Conservation (phyloP, 495 filamentous ascomycete species). For the Cenococcum geophilum region DNA sequence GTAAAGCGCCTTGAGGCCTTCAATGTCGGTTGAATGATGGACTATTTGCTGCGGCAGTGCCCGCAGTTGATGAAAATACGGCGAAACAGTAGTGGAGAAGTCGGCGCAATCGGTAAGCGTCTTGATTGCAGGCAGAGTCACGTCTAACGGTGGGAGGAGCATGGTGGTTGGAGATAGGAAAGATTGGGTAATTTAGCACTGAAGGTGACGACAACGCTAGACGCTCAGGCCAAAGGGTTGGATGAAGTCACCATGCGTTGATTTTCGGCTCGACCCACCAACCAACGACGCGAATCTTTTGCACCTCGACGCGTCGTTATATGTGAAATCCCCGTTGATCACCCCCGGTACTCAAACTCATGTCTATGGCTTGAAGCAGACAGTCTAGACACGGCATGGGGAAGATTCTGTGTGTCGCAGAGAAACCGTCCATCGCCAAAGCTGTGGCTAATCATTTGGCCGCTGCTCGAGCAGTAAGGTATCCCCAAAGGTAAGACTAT, state of each 20-base stretch:
- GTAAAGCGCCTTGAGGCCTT: slow-evolving; percentile 62
- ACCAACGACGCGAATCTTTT: not conserved
- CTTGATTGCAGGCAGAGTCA: slow-evolving; percentile 57
- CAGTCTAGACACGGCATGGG: slow-evolving; percentile 9
- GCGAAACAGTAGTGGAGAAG: slow-evolving; percentile 63
- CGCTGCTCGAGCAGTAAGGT: slow-evolving; percentile 60
- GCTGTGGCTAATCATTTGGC: slow-evolving; percentile 85
- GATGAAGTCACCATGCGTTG: slow-evolving; percentile 5
- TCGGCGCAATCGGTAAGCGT: slow-evolving; percentile 65
- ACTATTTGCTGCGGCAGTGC: slow-evolving; percentile 59
- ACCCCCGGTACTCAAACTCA: not conserved
- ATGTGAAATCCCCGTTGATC: not conserved
- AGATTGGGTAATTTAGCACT: not conserved
- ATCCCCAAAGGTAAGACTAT: not conserved
- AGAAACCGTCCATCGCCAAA: slow-evolving; percentile 94
- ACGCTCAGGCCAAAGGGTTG: not conserved
- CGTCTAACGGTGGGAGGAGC: slow-evolving; percentile 21
- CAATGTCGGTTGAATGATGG: slow-evolving; percentile 49
- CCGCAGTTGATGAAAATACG: slow-evolving; percentile 72
- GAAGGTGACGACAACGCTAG: not conserved
- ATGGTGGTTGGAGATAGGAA: slow-evolving; percentile 14
- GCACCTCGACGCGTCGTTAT: not conserved
- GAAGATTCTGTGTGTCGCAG: slow-evolving; percentile 84
- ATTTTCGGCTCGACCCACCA: not conserved
- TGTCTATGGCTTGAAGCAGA: not conserved